Base-by-base conservation (phyloP, 768 basidiomycete genomes). In the Chalciporus chontae region DNA sequence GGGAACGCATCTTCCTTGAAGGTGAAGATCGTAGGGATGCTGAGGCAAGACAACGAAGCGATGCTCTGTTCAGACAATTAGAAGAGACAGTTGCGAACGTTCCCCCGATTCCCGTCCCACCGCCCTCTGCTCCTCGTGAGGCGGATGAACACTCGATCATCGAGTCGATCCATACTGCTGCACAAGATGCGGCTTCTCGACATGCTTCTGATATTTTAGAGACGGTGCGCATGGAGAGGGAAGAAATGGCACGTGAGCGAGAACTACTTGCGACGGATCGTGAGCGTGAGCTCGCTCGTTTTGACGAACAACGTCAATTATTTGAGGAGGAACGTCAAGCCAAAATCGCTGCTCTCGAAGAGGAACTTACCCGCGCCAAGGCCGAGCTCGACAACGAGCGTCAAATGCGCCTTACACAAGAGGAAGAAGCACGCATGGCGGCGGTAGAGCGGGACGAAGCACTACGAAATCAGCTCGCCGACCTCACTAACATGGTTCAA, bases 401-500 rank as follows among this genome's bases (percentile, higher is more conserved):
- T 47, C 75, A 81, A 51, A 71, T 78, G 46, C 73, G 83, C 11
- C 57, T 71, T 14, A 76, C 79, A 1, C 81, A 85, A 48, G 83
- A 84, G 39, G 72, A 81, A 2, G 85, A 85, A 53, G 73, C 77
- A 17, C 72, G 79, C 27, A 85, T 88, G 60, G 85, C 84, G 42
- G 70, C 73, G 29, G 60, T 71, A 34, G 85, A 87, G 49, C 77
- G 82, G 6, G 80, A 84, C 53, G 81, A 85, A 13, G 74, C 69
- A 8, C 64, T 87, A 38, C 74, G 80, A 29, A 71, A 65, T 34
- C 87, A 90, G 55, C 66, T 93, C 13, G 69, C 64, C 5, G 88
- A 91, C 51, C 79, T 93, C 54, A 84, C 89, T 1, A 84, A 85
- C 53, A 63, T 89, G 46, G 72, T 91, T 13, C 81, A 86, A 48